Conservation (phyloP, 2,329 filamentous ascomycete genomes). For the Chaetothyriales sp. region DNA sequence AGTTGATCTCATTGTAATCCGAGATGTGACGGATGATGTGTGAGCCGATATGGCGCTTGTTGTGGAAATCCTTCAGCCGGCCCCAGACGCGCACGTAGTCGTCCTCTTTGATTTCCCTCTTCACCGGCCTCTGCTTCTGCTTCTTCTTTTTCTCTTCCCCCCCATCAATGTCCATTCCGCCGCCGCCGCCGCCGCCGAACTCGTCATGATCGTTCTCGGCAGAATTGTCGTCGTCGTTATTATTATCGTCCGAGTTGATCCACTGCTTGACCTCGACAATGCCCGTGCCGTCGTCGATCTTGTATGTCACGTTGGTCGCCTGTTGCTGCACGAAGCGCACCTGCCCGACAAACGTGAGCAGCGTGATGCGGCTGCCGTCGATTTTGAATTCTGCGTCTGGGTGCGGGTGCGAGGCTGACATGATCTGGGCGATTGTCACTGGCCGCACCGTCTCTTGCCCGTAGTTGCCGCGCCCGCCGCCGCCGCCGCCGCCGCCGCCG, state of each 20-base stretch:
- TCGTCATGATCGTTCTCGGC: conserved; percentile 37
- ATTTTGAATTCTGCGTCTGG: conserved; percentile 66
- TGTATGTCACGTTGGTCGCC: conserved; percentile 81
- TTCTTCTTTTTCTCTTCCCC: background rate
- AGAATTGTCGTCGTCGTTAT: conserved; percentile 34
- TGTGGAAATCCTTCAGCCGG: conserved; percentile 66
- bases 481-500: too few species aligned
- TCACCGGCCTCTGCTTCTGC: conserved; percentile 1
- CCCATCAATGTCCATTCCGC: conserved; percentile 32
- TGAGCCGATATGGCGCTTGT: conserved; percentile 66
- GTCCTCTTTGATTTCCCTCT: conserved; percentile 49
- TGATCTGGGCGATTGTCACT: conserved; percentile 86
- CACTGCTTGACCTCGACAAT: conserved; percentile 82
- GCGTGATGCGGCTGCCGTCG: conserved; percentile 56
- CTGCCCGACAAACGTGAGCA: conserved; percentile 79
- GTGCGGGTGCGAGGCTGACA: conserved; percentile 64
- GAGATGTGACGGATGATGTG: conserved; percentile 65
- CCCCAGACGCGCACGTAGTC: conserved; percentile 78
- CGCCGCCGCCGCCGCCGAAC: conserved; percentile 27
- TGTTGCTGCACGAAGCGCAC: conserved; percentile 75
- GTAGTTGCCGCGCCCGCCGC: conserved; percentile 38
- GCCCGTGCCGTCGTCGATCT: conserved; percentile 87
- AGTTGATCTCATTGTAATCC: conserved; percentile 85
- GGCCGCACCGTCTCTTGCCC: conserved; percentile 78
- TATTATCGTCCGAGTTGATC: conserved; percentile 44